Percentiles rank a stretch among this genome's conserved stretches.
phyloP scores from a whole-genome alignment of 2,329 filamentous ascomycete genomes.

The Nothophaeocryptopus gaeumannii region DNA sequence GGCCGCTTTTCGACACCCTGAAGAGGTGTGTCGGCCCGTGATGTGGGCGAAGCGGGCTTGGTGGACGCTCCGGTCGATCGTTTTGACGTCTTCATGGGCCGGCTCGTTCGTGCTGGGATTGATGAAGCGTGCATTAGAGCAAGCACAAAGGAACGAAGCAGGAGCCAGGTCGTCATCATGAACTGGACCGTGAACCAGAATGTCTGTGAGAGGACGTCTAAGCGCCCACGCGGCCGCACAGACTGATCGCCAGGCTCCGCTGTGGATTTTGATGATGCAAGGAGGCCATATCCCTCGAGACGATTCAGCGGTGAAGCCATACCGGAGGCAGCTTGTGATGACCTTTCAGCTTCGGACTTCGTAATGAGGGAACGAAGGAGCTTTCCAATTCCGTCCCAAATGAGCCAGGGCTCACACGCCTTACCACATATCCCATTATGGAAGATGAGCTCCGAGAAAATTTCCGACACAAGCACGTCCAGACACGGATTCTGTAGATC shows the following conservation, averaged over 20 bases:
- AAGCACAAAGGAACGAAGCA: conserved; percentile 62
- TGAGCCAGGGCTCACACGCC: conserved; percentile 79
- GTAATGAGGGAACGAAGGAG: conserved; percentile 47
- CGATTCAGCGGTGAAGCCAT: conserved; percentile 37
- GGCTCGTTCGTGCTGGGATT: conserved; percentile 54
- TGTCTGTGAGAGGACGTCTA: conserved; percentile 17
- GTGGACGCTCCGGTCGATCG: not conserved
- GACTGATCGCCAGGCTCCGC: not conserved
- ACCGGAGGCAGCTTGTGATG: conserved; percentile 1
- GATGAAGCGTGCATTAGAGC: conserved; percentile 67
- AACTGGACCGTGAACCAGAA: conserved; percentile 20
- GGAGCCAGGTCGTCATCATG: conserved; percentile 42
- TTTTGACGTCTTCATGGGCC: conserved; percentile 9
- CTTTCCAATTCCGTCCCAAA: conserved; percentile 82
- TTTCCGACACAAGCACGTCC: conserved; percentile 77
- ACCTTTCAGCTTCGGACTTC: conserved; percentile 28
- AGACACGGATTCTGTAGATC: conserved; percentile 86
- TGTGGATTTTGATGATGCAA: conserved; percentile 39
- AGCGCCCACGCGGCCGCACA: conserved; percentile 11
- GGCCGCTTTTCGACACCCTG: conserved; percentile 43
- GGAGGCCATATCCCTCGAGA: conserved; percentile 57
- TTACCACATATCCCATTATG: conserved; percentile 77
- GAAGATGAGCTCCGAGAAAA: conserved; percentile 85
- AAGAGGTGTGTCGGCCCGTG: not conserved
- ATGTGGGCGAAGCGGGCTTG: not conserved